A percentile compares a stretch with the other conserved stretches of the same genome.
phyloP scores from a whole-genome alignment of 768 basidiomycete species.

The Tricholoma hemisulphureum region DNA sequence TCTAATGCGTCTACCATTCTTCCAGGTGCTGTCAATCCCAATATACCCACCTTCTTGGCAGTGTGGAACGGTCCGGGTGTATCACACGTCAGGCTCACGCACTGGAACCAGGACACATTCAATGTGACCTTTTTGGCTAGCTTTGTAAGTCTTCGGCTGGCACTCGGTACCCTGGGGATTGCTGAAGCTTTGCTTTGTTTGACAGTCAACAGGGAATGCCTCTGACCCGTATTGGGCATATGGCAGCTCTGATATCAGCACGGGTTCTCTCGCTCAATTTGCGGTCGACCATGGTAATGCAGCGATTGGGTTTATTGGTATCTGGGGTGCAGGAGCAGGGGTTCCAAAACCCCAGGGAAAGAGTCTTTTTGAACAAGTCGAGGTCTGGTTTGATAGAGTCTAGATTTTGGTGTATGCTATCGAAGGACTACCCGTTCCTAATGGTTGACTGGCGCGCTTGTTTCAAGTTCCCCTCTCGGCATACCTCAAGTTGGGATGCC shows the following conservation, averaged over 20 bases:
- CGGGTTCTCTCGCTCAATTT: background rate
- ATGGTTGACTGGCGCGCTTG: too few relatives aligned
- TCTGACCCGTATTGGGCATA: conserved; percentile 16
- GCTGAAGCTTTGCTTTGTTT: background rate
- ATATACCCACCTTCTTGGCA: conserved; percentile 10
- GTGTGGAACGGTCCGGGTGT: conserved; percentile 12
- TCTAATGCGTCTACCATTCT: conserved; percentile 9
- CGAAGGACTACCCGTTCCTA: too few relatives aligned
- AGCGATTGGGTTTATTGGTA: conserved; percentile 8
- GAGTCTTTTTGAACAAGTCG: conserved; percentile 12
- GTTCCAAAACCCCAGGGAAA: conserved; percentile 7
- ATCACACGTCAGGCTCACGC: conserved; percentile 17
- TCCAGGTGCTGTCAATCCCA: conserved; percentile 1
- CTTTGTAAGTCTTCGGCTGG: conserved; percentile 15
- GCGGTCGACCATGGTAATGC: background rate
- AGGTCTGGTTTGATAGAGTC: conserved; percentile 12
- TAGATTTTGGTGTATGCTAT: too few relatives aligned
- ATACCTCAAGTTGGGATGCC: too few relatives aligned
- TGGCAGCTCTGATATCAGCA: background rate
- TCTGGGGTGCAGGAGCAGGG: conserved; percentile 18
- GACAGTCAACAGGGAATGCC: conserved; percentile 13
- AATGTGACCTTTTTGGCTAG: conserved; percentile 15
- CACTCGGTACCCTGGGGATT: background rate
- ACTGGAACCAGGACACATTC: conserved; percentile 20
- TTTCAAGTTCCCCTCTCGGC: too few relatives aligned